Evolutionary conservation across 2,329 filamentous ascomycete genomes (phyloP), one percentile per base, ranked within the genome.

Genomic region (Apiospora malaysiana): DNA sequence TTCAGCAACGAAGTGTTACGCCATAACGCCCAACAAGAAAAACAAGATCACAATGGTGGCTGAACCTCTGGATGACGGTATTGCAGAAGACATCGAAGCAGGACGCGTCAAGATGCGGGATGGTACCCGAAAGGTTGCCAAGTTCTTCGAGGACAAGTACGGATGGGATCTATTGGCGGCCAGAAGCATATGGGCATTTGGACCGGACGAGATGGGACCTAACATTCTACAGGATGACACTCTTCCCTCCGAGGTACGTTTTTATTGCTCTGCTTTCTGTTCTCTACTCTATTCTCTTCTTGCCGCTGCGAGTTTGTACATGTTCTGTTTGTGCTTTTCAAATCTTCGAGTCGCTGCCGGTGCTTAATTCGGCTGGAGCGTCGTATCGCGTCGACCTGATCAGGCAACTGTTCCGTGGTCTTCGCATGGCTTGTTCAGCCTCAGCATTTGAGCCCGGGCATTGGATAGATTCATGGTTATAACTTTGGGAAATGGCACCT

Each of bases 21-120:
- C 96, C 27, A 91, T 97, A 76, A 98, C 96, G 2, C 96, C 96
- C 2, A 99, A 99, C 85, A 99, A 99, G 85, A 98, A 98, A 86
- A 99, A 99, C 85, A 97, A 97, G 82, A 93, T 99, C 77, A 98
- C 96, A 46, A 98, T 99, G 94, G 93, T 98, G 71, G 96, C 96
- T 4, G 96, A 99, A 81, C 95, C 96, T 45, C 85, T 99, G 18
- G 96, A 99, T 75, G 93, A 97, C 76, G 96, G 96, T 21, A 97
- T 99, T 73, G 94, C 95, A 6, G 91, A 93, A 77, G 96, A 99
- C 77, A 98, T 99, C 74, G 96, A 99, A 83, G 91, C 89, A 66
- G 95, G 95, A 37, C 92, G 89, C 70, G 95, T 99, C 76, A 94
- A 90, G 78, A 98, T 99, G 83, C 94, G 93, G 74, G 95, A 98